Base-by-base conservation (phyloP, 345 rosid species). In the Alliaria petiolata region DNA sequence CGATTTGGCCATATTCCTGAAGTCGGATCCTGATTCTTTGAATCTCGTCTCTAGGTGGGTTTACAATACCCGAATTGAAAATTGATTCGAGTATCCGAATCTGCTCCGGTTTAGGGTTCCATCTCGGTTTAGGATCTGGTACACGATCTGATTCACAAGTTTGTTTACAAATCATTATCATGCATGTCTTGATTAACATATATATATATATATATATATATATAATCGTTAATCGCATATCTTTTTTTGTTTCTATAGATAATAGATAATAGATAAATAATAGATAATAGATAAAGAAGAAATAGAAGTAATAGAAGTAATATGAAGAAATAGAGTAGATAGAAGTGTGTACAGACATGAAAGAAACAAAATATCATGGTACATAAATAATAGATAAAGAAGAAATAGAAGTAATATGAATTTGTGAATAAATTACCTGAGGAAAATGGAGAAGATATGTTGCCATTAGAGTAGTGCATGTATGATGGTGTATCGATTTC, bases 101-200 rank as follows among this genome's bases (percentile, higher is more conserved):
- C 62, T 93, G 98, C 82, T 93, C 97, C 0, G 98, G 98, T 61
- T 89, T 93, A 30, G 98, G 98, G 62, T 93, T 93, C 98, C 97
- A 93, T 76, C 98, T 85, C 1, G 96, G 98, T 80, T 93, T 93
- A 17, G 97, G 96, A 80, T 91, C 97, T 1, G n/a, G n/a, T n/a
- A n/a, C n/a, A n/a, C n/a, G n/a, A n/a, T n/a, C n/a, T n/a, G n/a
- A n/a, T n/a, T n/a, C n/a, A n/a, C n/a, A n/a, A n/a, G n/a, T n/a
- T n/a, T n/a, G n/a, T n/a, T n/a, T n/a, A n/a, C n/a, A n/a, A n/a
- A n/a, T n/a, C n/a, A n/a, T n/a, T n/a, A n/a, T n/a, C n/a, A n/a
- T n/a, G n/a, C n/a, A n/a, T n/a, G n/a, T n/a, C n/a, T n/a, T n/a
- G n/a, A n/a, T n/a, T n/a, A n/a, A n/a, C n/a, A n/a, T n/a, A n/a